Conservation (phyloP, 106 monocot species). For the Acorus gramineus region DNA sequence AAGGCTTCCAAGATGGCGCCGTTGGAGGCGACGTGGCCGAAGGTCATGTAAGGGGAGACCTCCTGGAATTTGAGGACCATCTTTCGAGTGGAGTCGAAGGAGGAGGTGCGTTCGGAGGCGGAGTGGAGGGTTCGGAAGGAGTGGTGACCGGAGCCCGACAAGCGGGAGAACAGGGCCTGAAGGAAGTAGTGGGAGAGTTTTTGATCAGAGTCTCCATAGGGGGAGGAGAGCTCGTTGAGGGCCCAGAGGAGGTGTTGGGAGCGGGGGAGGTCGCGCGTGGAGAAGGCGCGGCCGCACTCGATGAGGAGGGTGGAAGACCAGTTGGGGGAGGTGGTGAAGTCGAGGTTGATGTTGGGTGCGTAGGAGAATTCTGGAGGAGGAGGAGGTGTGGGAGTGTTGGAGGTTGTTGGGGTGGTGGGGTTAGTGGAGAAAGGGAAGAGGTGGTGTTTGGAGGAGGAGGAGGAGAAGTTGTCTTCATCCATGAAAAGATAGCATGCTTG, state of each 20-base stretch:
- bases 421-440: neutral
- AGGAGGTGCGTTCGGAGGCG: slow-evolving; percentile 3
- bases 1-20: slow-evolving; percentile 45
- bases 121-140: neutral
- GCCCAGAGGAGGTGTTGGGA: neutral
- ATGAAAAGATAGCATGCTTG: slow-evolving; percentile 24
- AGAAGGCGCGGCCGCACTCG: neutral
- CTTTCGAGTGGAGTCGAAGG: slow-evolving; percentile 2
- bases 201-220: too few species aligned
- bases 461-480: slow-evolving; percentile 60
- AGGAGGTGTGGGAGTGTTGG: neutral
- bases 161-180: neutral
- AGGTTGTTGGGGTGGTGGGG: neutral
- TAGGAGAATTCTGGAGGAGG: neutral
- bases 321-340: neutral
- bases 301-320: neutral
- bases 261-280: neutral
- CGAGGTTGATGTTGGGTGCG: neutral
- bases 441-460: neutral
- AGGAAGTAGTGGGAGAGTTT: neutral
- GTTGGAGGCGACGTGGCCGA: slow-evolving; percentile 57
- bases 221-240: neutral
- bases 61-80: slow-evolving; percentile 11
- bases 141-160: neutral
- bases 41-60: slow-evolving; percentile 41